These are phyloP conservation scores for Spergularia bocconei DNA, from an alignment of 148 eudicot species.

Conservation along the genomic window DNA sequence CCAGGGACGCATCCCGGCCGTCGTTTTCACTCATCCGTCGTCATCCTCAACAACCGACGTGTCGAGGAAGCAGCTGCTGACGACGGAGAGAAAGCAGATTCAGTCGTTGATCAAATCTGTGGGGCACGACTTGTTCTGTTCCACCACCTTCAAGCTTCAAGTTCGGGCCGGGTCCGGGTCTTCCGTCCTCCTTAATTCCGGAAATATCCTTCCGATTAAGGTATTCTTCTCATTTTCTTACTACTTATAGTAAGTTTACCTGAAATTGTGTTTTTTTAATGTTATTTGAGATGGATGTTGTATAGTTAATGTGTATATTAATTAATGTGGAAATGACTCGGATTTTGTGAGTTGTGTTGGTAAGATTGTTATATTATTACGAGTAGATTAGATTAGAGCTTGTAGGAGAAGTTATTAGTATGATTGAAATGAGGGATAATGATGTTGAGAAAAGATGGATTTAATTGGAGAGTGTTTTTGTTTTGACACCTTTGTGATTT, in stretches of 20 bases:
- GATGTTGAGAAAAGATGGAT: no score
- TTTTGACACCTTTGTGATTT: slow-evolving; percentile 7
- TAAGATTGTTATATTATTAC: no score
- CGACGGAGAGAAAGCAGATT: slow-evolving; percentile 83
- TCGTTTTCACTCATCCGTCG: slow-evolving; percentile 41
- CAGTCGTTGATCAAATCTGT: slow-evolving; percentile 53
- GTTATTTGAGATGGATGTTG: no score
- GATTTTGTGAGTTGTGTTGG: no score
- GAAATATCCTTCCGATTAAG: slow-evolving; percentile 79
- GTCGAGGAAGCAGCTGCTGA: slow-evolving; percentile 53
- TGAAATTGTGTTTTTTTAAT: no score
- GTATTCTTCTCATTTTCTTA: slow-evolving; percentile 4
- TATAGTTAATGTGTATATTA: no score
- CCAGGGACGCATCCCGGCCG: slow-evolving; percentile 88
- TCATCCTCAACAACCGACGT: slow-evolving; percentile 9
- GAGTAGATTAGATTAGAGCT: no score
- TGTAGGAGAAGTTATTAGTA: slow-evolving; percentile 3
- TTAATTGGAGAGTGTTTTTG: not conserved
- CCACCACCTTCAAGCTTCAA: slow-evolving; percentile 75
- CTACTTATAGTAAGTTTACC: no score
- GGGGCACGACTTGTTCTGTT: slow-evolving; percentile 59
- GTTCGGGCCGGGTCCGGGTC: slow-evolving; percentile 93
- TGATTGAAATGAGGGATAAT: not conserved
- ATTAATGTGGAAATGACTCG: no score
- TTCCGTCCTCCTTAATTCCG: slow-evolving; percentile 49